Percentiles rank a stretch among this genome's conserved stretches.
phyloP scores from a whole-genome alignment of 2,329 filamentous ascomycete species.

The Colletotrichum sp. region DNA sequence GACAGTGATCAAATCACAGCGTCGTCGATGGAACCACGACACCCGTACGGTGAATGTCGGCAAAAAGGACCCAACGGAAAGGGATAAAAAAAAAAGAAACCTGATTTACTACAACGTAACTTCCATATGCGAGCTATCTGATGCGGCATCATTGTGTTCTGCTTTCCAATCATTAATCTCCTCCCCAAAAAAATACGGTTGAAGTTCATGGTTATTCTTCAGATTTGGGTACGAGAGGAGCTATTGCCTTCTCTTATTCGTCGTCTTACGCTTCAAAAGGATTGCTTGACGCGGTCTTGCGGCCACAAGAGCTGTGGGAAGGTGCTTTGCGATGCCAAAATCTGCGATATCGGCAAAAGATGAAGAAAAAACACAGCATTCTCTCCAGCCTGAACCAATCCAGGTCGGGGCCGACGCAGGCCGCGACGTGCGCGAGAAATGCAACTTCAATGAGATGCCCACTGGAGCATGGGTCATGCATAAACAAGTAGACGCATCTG shows the following conservation, averaged over 20 bases:
- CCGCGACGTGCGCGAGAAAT: not conserved
- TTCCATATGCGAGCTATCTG: not conserved
- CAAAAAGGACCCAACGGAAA: not conserved
- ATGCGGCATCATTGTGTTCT: too few relatives aligned
- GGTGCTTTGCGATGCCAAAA: not conserved
- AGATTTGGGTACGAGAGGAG: too few relatives aligned
- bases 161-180: too few relatives aligned
- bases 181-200: too few relatives aligned
- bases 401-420: not conserved
- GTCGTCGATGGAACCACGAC: not conserved
- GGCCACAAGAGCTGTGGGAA: not conserved
- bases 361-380: not conserved
- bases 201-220: too few relatives aligned
- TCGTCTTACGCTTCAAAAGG: too few relatives aligned
- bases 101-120: not conserved
- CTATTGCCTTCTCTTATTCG: too few relatives aligned
- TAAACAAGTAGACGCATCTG: not conserved
- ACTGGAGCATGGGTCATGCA: not conserved
- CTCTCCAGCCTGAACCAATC: not conserved
- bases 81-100: not conserved
- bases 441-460: not conserved
- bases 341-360: rapidly evolving
- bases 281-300: too few relatives aligned
- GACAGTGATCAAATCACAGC: not conserved
- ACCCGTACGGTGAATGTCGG: not conserved